phyloP scores from a whole-genome alignment of 352 stramenopile species.

The Globisporangium perplexum region DNA sequence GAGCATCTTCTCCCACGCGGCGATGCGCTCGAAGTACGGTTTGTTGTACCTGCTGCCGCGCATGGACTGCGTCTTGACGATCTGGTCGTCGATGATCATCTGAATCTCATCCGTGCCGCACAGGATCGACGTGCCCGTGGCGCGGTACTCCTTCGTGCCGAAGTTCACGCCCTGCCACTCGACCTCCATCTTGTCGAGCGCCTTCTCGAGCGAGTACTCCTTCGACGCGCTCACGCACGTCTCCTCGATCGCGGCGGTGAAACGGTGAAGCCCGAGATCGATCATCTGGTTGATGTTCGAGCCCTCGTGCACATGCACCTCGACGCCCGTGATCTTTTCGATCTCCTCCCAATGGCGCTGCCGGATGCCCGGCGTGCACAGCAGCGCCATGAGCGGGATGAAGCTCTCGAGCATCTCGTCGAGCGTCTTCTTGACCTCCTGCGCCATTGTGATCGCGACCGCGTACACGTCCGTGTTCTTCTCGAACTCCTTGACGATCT shows the following conservation, averaged over 20 bases:
- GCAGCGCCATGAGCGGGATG: slow-evolving; percentile 88
- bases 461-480: slow-evolving; percentile 84
- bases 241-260: slow-evolving; percentile 87
- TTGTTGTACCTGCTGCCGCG: slow-evolving; percentile 91
- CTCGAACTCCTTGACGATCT: slow-evolving; percentile 89
- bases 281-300: slow-evolving; percentile 91
- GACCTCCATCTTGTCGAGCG: slow-evolving; percentile 90
- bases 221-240: slow-evolving; percentile 93
- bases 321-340: slow-evolving; percentile 77
- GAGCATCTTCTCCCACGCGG: slow-evolving; percentile 88
- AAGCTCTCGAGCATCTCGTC: slow-evolving; percentile 87
- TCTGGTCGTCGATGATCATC: slow-evolving; percentile 93
- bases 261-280: slow-evolving; percentile 79
- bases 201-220: slow-evolving; percentile 92
- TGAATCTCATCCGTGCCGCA: slow-evolving; percentile 89
- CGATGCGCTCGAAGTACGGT: slow-evolving; percentile 87
- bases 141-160: slow-evolving; percentile 91
- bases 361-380: slow-evolving; percentile 91
- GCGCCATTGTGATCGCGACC: slow-evolving; percentile 71
- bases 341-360: slow-evolving; percentile 93
- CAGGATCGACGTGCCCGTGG: slow-evolving; percentile 90
- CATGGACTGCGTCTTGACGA: slow-evolving; percentile 95
- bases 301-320: slow-evolving; percentile 86
- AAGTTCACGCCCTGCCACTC: slow-evolving; percentile 93
- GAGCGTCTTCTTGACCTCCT: slow-evolving; percentile 77